These are phyloP conservation scores for Phytophthora nicotianae DNA, from an alignment of 352 stramenopile species.

Conservation along the genomic window DNA sequence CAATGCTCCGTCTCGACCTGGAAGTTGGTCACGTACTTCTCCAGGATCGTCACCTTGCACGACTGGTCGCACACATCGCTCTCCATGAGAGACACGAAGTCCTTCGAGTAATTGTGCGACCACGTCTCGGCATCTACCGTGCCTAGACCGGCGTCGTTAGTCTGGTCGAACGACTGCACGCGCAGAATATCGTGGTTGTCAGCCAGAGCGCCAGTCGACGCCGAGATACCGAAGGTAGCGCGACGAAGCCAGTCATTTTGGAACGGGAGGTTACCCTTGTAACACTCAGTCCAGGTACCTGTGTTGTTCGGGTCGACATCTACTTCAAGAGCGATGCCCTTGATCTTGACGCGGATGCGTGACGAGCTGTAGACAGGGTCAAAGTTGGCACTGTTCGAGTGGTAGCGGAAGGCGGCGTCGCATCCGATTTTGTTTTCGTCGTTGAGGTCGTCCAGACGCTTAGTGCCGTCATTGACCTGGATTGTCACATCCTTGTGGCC, in stretches of 20 bases:
- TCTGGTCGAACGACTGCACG: slow-evolving; percentile 66
- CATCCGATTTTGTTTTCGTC: slow-evolving; percentile 78
- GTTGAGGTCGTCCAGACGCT: slow-evolving; percentile 70
- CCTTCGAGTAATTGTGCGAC: slow-evolving; percentile 88
- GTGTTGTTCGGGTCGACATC: slow-evolving; percentile 67
- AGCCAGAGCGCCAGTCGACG: slow-evolving; percentile 74
- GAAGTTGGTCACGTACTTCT: slow-evolving; percentile 85
- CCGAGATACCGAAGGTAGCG: slow-evolving; percentile 73
- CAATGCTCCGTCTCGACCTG: slow-evolving; percentile 84
- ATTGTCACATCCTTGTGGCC: slow-evolving; percentile 85
- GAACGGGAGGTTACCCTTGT: slow-evolving; percentile 70
- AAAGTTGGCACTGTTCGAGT: slow-evolving; percentile 71
- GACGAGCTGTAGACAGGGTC: slow-evolving; percentile 76
- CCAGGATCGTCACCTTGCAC: slow-evolving; percentile 83
- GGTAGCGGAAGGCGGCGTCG: slow-evolving; percentile 79
- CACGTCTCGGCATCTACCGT: slow-evolving; percentile 72
- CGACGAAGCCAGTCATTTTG: slow-evolving; percentile 65
- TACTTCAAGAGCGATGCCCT: slow-evolving; percentile 57
- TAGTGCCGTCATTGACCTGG: slow-evolving; percentile 78
- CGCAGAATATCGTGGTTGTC: slow-evolving; percentile 87
- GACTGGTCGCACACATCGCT: slow-evolving; percentile 68
- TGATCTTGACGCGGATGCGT: slow-evolving; percentile 65
- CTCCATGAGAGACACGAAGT: slow-evolving; percentile 70
- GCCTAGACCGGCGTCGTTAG: slow-evolving; percentile 57
- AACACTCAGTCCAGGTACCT: slow-evolving; percentile 67